phyloP scores from a whole-genome alignment of 2,329 filamentous ascomycete species.

The Cladophialophora yegresii region DNA sequence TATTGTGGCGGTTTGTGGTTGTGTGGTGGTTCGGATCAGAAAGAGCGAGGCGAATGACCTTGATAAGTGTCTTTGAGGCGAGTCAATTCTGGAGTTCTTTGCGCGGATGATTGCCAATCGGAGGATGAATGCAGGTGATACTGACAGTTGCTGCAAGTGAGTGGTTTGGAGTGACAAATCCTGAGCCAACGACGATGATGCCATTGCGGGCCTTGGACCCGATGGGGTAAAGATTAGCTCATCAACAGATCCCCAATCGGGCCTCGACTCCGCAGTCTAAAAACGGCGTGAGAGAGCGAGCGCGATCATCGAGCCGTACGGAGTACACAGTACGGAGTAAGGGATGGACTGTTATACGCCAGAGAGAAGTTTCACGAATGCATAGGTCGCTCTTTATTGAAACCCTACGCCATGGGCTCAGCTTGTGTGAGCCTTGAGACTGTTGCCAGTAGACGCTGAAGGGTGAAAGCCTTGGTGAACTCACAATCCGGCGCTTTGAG shows the following conservation, averaged over 20 bases:
- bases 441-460: not conserved
- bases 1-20: slow-evolving; percentile 45
- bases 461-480: not conserved
- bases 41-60: too few species aligned
- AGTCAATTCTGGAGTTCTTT: not conserved
- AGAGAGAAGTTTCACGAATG: not conserved
- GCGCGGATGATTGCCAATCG: slow-evolving; percentile 10
- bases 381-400: not conserved
- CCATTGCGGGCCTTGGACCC: not conserved
- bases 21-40: slow-evolving; percentile 10
- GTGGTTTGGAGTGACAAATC: slow-evolving; percentile 1
- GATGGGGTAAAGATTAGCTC: not conserved
- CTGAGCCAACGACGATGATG: not conserved
- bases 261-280: not conserved
- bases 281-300: not conserved
- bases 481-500: too few species aligned
- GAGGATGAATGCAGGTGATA: slow-evolving; percentile 7
- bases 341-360: not conserved
- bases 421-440: not conserved
- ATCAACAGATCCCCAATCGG: not conserved
- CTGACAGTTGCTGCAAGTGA: not conserved
- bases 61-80: not conserved
- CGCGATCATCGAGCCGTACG: not conserved
- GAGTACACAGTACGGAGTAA: not conserved
- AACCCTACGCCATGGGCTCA: too few species aligned